A percentile compares a stretch with the other conserved stretches of the same genome.
phyloP scores from a whole-genome alignment of 768 basidiomycete genomes.

The Hydnum rufescens region DNA sequence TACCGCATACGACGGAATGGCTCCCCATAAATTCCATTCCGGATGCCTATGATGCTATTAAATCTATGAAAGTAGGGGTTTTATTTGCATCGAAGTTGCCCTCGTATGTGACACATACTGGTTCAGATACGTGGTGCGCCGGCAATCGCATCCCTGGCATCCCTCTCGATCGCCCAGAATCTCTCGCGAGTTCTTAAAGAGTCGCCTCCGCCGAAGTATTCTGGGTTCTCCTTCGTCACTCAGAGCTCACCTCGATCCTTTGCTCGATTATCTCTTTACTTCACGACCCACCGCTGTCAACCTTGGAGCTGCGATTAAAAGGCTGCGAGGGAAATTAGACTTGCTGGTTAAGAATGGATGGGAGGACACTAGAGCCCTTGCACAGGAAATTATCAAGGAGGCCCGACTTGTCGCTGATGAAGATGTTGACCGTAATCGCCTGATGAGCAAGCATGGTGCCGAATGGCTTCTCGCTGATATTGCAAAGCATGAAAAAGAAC shows the following conservation, averaged over 20 bases:
- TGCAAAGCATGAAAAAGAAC: conserved; percentile 18
- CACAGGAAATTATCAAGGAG: conserved; percentile 42
- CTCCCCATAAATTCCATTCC: conserved; percentile 49
- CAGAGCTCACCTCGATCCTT: conserved; percentile 31
- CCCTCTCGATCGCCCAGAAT: conserved; percentile 51
- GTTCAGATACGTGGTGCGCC: conserved; percentile 72
- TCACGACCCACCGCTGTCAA: conserved; percentile 96
- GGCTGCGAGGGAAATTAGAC: conserved; percentile 36
- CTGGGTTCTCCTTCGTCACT: conserved; percentile 34
- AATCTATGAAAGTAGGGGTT: conserved; percentile 73
- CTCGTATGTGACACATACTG: not conserved
- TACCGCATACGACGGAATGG: conserved; percentile 56
- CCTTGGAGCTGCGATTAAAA: conserved; percentile 64
- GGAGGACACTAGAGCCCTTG: conserved; percentile 26
- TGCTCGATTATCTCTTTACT: conserved; percentile 55
- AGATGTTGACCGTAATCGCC: conserved; percentile 69
- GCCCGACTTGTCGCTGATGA: conserved; percentile 61
- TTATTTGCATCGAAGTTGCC: not conserved
- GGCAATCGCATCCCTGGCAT: conserved; percentile 83
- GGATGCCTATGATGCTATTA: conserved; percentile 85
- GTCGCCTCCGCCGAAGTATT: conserved; percentile 30
- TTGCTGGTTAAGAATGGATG: conserved; percentile 17
- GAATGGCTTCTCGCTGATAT: conserved; percentile 52
- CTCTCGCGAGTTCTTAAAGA: conserved; percentile 33
- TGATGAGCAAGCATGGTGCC: conserved; percentile 70